A percentile compares a stretch with the other conserved stretches of the same genome.
Conservation (phyloP, 1,139 yeast genomes). For the Eremothecium coryli region DNA sequence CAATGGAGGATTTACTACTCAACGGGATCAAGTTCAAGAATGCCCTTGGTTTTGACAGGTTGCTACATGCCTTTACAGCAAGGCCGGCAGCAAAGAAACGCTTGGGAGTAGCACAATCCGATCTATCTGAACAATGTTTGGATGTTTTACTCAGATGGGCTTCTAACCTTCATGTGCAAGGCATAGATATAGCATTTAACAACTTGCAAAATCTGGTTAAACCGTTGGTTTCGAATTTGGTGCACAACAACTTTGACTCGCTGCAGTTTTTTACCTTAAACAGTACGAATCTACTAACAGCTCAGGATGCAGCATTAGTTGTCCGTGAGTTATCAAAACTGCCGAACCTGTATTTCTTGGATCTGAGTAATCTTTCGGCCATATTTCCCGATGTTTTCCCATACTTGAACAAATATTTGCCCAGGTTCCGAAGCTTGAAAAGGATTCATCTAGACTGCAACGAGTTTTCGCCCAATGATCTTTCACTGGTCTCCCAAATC, state of each 20-base stretch:
- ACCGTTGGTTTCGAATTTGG: constrained; percentile 31
- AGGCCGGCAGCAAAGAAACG: constrained; percentile 44
- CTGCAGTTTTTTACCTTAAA: constrained; percentile 58
- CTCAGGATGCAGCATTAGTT: constrained; percentile 46
- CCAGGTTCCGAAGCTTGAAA: constrained; percentile 53
- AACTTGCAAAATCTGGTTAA: constrained; percentile 49
- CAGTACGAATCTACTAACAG: constrained; percentile 49
- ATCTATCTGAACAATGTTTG: constrained; percentile 49
- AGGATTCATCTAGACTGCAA: constrained; percentile 75
- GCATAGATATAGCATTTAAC: constrained; percentile 79
- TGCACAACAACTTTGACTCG: constrained; percentile 18
- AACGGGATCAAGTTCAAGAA: constrained; percentile 60
- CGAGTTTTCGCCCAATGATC: constrained; percentile 51
- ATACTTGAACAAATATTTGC: constrained; percentile 51
- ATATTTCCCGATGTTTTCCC: constrained; percentile 67
- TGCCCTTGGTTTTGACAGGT: constrained; percentile 40
- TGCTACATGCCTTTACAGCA: constrained; percentile 34
- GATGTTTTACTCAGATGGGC: constrained; percentile 56
- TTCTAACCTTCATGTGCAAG: constrained; percentile 49
- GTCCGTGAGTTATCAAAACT: constrained; percentile 44
- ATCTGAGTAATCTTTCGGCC: constrained; percentile 62
- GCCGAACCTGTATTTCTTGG: constrained; percentile 59
- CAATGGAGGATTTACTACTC: constrained; percentile 67
- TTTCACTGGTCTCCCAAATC: constrained; percentile 60
- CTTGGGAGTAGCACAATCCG: constrained; percentile 70